Conservation (phyloP, 108 stramenopile species). For the Mayamaea pseudoterrestris region DNA sequence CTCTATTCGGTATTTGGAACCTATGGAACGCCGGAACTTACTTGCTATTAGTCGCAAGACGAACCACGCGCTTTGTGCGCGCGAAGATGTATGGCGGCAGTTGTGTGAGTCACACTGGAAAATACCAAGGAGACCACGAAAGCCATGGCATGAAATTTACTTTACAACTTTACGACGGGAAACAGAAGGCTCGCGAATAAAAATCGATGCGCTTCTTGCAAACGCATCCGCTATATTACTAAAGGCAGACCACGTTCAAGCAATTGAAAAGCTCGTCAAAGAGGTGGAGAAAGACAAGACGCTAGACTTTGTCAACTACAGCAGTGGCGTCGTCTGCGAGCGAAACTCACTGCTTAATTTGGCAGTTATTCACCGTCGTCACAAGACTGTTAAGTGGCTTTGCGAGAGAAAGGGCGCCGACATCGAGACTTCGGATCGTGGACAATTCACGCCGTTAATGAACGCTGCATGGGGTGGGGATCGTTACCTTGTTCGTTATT, state of each 20-base stretch:
- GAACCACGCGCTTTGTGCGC: slow-evolving; percentile 26
- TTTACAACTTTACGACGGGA: slow-evolving; percentile 37
- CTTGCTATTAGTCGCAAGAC: slow-evolving; percentile 33
- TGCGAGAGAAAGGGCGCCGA: slow-evolving; percentile 53
- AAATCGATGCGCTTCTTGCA: slow-evolving; percentile 52
- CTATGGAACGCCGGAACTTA: slow-evolving; percentile 40
- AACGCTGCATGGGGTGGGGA: slow-evolving; percentile 74
- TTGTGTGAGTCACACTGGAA: slow-evolving; percentile 65
- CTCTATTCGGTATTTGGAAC: slow-evolving; percentile 32
- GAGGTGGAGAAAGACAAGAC: slow-evolving; percentile 46
- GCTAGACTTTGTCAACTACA: slow-evolving; percentile 63
- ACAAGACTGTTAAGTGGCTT: slow-evolving; percentile 68
- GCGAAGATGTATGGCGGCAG: slow-evolving; percentile 42
- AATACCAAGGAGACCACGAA: slow-evolving; percentile 60
- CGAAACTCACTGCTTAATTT: slow-evolving; percentile 70
- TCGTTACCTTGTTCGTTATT: slow-evolving; percentile 45
- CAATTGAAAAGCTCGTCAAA: slow-evolving; percentile 49
- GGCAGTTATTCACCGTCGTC: slow-evolving; percentile 55
- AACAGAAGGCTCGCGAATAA: slow-evolving; percentile 34
- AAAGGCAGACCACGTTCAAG: slow-evolving; percentile 53
- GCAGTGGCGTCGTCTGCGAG: slow-evolving; percentile 64
- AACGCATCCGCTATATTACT: slow-evolving; percentile 29
- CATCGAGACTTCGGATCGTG: slow-evolving; percentile 65
- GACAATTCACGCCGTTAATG: slow-evolving; percentile 68
- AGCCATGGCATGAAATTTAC: slow-evolving; percentile 69